Evolutionary conservation across 768 basidiomycete species (phyloP).

Genomic region (Kondoa subrosea): DNA sequence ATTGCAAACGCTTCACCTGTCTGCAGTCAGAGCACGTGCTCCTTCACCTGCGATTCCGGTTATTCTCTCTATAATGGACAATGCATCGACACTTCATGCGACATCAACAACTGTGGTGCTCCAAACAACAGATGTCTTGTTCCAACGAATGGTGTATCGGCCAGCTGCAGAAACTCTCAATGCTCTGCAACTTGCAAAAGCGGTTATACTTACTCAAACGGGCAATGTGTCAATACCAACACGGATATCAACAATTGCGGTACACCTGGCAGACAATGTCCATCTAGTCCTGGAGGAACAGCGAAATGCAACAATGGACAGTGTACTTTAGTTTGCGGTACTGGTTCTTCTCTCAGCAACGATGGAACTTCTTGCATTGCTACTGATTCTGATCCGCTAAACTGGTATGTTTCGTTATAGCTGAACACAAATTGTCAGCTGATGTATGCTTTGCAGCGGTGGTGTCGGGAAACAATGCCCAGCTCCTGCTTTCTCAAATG

Average conservation of each 20-base stretch:
- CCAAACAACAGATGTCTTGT: slow-evolving; percentile 10
- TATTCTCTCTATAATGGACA: not conserved
- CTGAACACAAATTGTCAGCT: too few relatives aligned
- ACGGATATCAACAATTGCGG: slow-evolving; percentile 18
- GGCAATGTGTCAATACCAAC: slow-evolving; percentile 9
- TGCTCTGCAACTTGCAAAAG: slow-evolving; percentile 14
- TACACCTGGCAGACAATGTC: slow-evolving; percentile 7
- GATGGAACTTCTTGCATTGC: too few relatives aligned
- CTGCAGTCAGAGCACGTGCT: not conserved
- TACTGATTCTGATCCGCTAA: too few relatives aligned
- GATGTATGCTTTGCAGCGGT: not conserved
- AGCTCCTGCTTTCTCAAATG: not conserved
- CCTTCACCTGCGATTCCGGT: not conserved
- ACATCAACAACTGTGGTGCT: slow-evolving; percentile 17
- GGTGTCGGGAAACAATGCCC: not conserved
- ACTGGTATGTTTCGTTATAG: too few relatives aligned
- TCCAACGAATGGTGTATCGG: not conserved
- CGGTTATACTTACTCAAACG: slow-evolving; percentile 11
- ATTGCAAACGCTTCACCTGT: not conserved
- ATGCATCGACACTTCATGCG: slow-evolving; percentile 10
- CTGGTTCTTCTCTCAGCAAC: slow-evolving; percentile 1
- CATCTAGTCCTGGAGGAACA: slow-evolving; percentile 8
- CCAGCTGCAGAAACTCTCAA: slow-evolving; percentile 3
- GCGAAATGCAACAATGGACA: not conserved
- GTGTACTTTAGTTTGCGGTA: not conserved